Base-by-base conservation (phyloP, 2,329 filamentous ascomycete genomes). In the Nothomitra cinnamomea region DNA sequence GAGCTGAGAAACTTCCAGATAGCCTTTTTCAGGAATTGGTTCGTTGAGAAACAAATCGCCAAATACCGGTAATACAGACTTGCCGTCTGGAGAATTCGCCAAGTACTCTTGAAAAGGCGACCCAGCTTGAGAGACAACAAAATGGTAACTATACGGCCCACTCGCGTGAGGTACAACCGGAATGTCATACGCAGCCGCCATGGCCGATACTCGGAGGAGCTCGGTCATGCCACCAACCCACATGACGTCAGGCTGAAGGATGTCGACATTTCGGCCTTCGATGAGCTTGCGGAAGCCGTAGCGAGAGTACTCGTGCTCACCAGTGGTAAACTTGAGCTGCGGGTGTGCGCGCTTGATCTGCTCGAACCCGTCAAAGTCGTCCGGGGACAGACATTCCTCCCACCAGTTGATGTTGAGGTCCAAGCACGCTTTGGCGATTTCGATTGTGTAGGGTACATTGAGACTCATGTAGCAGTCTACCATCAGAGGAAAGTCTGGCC, bases 391-490 rank as follows among this genome's bases (percentile, higher is more conserved):
- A 59, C 87, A 94, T 72, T 95, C 89, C 71, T 95, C 89, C 87
- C 87, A 95, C 89, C 89, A 95, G 72, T 95, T 88, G 66, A 95
- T 89, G 67, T 90, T 78, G 59, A 95, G 77, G 60, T 88, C 81
- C 61, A 86, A 78, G 64, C 83, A 87, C 52, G 82, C 83, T 69
- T 89, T 85, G 56, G 85, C 89, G 22, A 95, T 75, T 68, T 95
- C 84, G 60, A 95, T 94, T 2, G 87, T 94, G 70, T 95, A 95
- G 1, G 85, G 72, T 24, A 95, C 89, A 62, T 89, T 95, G 63
- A 95, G 73, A 60, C 85, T 89, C 89, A 95, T 95, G 70, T 94
- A 95, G 74, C 89, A 95, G 70, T 95, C 89, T 3, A 95, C 89
- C 74, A 94, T 89, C 59, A 95, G 76, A 47, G 89, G 89, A 66